These are phyloP conservation scores for Rhododendron mucronatum DNA, from an alignment of 148 eudicot genomes.

Conservation along the genomic window DNA sequence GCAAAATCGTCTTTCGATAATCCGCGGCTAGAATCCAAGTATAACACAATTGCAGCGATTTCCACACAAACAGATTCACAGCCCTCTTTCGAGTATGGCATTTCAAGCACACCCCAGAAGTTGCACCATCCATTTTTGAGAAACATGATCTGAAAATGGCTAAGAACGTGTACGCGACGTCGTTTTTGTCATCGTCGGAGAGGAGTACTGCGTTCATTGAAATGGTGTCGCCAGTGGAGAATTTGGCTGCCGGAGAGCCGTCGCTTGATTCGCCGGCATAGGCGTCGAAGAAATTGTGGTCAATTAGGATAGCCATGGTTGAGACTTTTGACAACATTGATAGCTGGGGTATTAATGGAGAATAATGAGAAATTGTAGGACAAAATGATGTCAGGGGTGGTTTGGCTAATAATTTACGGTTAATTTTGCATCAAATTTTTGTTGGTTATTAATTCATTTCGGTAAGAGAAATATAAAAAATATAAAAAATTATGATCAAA, in stretches of 20 bases:
- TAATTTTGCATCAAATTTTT: no score
- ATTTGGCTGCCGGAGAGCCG: slow-evolving; percentile 28
- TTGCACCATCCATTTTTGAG: slow-evolving; percentile 26
- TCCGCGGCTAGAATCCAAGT: slow-evolving; percentile 25
- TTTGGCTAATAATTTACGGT: no score
- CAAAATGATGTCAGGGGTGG: no score
- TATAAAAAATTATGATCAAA: no score
- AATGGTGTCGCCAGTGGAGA: slow-evolving; percentile 37
- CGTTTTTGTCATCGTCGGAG: not conserved
- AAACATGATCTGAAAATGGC: slow-evolving; percentile 30
- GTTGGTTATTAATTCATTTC: no score
- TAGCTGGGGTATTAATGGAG: slow-evolving; percentile 10
- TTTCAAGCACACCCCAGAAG: slow-evolving; percentile 33
- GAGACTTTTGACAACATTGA: slow-evolving; percentile 25
- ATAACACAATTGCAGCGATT: slow-evolving; percentile 32
- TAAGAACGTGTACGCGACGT: slow-evolving; percentile 17
- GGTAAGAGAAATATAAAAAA: no score
- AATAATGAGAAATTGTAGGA: not conserved
- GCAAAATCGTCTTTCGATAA: slow-evolving; percentile 20
- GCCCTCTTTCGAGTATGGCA: slow-evolving; percentile 9
- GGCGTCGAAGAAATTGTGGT: slow-evolving; percentile 30
- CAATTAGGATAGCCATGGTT: slow-evolving; percentile 34
- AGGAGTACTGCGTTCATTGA: slow-evolving; percentile 16
- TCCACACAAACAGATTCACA: slow-evolving; percentile 23
- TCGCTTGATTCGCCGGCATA: slow-evolving; percentile 37